Evolutionary conservation across 2,329 filamentous ascomycete species (phyloP).

Genomic region (Fonsecaea nubica): DNA sequence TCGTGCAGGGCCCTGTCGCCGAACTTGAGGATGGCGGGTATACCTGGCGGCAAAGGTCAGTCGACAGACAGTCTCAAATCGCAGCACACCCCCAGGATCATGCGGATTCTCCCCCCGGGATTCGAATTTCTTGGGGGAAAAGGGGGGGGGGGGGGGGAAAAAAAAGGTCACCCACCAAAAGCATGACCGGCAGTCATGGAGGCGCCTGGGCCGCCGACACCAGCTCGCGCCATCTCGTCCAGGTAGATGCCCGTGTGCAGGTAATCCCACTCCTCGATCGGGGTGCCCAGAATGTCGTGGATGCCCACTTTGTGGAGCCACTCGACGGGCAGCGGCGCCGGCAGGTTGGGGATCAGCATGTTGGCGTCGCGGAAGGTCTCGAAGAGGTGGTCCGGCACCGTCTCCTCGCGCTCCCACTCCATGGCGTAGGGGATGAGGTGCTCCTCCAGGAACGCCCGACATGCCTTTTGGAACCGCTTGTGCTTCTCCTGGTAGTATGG

Average conservation of each 20-base stretch:
- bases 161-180: conserved; percentile 50
- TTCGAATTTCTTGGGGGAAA: not conserved
- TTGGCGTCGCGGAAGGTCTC: conserved; percentile 67
- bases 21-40: conserved; percentile 74
- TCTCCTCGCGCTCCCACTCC: conserved; percentile 73
- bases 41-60: conserved; percentile 50
- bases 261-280: conserved; percentile 77
- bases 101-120: not conserved
- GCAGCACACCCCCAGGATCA: too few species aligned
- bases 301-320: conserved; percentile 72
- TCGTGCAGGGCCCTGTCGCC: conserved; percentile 68
- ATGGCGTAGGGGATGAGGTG: conserved; percentile 67
- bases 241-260: conserved; percentile 72
- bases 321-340: conserved; percentile 70
- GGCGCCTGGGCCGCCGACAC: conserved; percentile 67
- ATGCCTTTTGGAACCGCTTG: conserved; percentile 69
- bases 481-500: conserved; percentile 74
- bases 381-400: conserved; percentile 69
- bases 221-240: conserved; percentile 73
- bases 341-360: conserved; percentile 74
- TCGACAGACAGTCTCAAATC: not conserved
- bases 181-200: conserved; percentile 75
- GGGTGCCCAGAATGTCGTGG: conserved; percentile 67
- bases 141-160: not conserved
- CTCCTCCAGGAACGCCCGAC: conserved; percentile 69